phyloP scores from a whole-genome alignment of 768 basidiomycete species.

The Botryobasidium botryosum region DNA sequence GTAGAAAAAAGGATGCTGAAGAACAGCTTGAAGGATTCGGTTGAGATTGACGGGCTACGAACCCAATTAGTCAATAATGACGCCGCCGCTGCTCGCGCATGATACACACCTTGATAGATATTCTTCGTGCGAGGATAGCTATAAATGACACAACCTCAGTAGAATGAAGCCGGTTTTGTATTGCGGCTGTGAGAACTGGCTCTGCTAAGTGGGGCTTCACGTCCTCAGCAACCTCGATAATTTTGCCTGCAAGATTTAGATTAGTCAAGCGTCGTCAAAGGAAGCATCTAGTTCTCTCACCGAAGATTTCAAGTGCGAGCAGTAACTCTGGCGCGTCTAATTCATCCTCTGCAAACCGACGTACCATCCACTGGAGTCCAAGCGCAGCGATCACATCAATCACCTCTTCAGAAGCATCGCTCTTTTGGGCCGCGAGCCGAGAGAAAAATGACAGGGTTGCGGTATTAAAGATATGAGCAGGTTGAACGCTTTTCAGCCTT shows the following conservation, averaged over 20 bases:
- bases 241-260: slow-evolving; percentile 2
- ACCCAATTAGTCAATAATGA: neutral
- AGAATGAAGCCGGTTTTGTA: slow-evolving; percentile 37
- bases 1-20: slow-evolving; percentile 51
- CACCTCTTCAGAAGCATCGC: slow-evolving; percentile 6
- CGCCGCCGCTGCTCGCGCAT: neutral
- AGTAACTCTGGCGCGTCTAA: slow-evolving; percentile 8
- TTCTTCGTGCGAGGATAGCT: slow-evolving; percentile 23
- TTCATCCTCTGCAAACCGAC: slow-evolving; percentile 25
- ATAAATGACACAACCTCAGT: neutral
- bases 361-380: slow-evolving; percentile 37
- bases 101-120: slow-evolving; percentile 44
- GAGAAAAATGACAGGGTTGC: no score
- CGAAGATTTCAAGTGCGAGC: slow-evolving; percentile 8
- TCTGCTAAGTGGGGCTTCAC: slow-evolving; percentile 50
- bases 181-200: slow-evolving; percentile 43
- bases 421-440: no score
- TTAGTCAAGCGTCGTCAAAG: slow-evolving; percentile 2
- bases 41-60: slow-evolving; percentile 51
- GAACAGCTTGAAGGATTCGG: slow-evolving; percentile 52
- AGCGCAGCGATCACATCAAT: slow-evolving; percentile 26
- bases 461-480: no score
- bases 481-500: no score
- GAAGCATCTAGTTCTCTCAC: slow-evolving; percentile 9
- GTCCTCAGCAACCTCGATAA: slow-evolving; percentile 11